Conservation (phyloP, 2,329 filamentous ascomycete genomes). For the Calonectria hawksworthii region DNA sequence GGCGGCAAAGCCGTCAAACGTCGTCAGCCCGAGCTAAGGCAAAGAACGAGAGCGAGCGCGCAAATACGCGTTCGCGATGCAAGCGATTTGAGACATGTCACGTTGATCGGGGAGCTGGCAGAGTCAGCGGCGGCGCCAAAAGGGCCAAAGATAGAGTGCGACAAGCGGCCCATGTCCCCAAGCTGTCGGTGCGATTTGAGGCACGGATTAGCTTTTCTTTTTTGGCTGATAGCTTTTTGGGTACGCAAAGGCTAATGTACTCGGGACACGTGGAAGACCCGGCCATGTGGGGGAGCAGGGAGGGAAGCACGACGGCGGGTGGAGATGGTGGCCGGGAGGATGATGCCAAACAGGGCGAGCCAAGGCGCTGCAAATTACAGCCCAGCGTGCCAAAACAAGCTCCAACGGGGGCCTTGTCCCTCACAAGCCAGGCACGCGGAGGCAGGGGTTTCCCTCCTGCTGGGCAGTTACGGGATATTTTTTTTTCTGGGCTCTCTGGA, state of each 20-base stretch:
- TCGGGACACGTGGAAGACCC: conserved; percentile 11
- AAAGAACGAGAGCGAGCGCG: background rate
- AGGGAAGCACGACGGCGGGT: background rate
- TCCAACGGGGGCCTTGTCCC: background rate
- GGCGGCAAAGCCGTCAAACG: background rate
- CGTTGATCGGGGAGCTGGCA: background rate
- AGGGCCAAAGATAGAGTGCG: background rate
- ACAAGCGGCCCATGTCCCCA: background rate
- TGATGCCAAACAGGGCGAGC: background rate
- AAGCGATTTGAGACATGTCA: background rate
- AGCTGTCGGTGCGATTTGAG: background rate
- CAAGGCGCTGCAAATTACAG: background rate
- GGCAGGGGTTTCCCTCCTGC: background rate
- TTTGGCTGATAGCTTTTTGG: background rate
- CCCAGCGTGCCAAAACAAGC: background rate
- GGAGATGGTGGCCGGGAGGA: background rate
- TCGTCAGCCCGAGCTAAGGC: background rate
- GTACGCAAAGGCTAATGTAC: background rate
- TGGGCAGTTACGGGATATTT: too few relatives aligned
- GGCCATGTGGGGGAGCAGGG: conserved; percentile 8
- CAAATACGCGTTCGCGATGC: background rate
- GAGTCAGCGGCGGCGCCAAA: too few relatives aligned
- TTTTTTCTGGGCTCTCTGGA: too few relatives aligned
- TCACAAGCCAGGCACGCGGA: background rate
- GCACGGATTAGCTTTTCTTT: background rate